Conservation (phyloP, 129 eudicot genomes). For the Erigeron canadensis region DNA sequence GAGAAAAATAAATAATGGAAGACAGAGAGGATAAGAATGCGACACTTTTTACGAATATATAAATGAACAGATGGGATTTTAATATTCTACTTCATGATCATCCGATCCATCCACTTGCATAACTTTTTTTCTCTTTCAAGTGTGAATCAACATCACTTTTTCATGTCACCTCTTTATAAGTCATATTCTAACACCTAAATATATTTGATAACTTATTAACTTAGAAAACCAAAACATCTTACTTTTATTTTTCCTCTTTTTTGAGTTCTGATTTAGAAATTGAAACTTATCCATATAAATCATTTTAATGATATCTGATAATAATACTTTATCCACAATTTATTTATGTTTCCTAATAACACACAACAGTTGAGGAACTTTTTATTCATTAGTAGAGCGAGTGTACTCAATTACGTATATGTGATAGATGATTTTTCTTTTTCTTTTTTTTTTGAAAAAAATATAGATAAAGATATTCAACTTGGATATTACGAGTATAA, state of each 20-base stretch:
- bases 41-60: neutral
- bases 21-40: slow-evolving; percentile 10
- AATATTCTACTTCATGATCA: neutral
- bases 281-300: no score
- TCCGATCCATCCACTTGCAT: slow-evolving; percentile 15
- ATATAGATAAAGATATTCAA: neutral
- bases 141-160: neutral
- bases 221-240: neutral
- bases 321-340: no score
- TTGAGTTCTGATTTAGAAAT: no score
- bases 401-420: neutral
- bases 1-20: slow-evolving; percentile 1
- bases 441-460: neutral
- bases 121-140: neutral
- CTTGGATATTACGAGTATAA: neutral
- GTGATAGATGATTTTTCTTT: neutral
- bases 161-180: neutral
- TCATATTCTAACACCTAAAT: neutral
- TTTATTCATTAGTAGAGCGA: neutral
- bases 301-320: no score
- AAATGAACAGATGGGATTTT: neutral
- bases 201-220: slow-evolving; percentile 2
- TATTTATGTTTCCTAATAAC: neutral
- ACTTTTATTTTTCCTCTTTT: neutral
- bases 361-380: neutral